Percentiles rank a stretch among this genome's conserved stretches.
These are phyloP conservation scores for Populus deltoides DNA, from an alignment of 345 rosid genomes.

Conservation along the genomic window DNA sequence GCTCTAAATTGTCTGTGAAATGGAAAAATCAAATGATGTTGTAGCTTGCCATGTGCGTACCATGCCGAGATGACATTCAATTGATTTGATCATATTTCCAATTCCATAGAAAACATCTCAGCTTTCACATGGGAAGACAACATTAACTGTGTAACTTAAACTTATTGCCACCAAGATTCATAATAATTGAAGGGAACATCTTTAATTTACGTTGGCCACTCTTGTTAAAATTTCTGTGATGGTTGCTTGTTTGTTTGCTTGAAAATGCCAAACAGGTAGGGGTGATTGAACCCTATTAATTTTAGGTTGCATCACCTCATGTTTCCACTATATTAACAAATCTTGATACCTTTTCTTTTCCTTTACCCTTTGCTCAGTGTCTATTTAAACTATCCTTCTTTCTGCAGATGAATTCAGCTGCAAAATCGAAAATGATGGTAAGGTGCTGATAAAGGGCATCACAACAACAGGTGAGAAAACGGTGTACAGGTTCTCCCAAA, in stretches of 20 bases:
- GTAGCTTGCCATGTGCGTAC: neutral
- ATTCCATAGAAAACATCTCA: neutral
- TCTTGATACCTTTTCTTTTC: neutral
- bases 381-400: neutral
- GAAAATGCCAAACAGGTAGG: too few relatives aligned
- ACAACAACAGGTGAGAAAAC: slow-evolving; percentile 64
- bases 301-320: neutral
- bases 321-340: neutral
- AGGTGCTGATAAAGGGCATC: slow-evolving; percentile 51
- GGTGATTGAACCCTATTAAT: neutral
- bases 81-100: neutral
- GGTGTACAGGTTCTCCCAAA: slow-evolving; percentile 43
- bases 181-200: too few relatives aligned
- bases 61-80: neutral
- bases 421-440: slow-evolving; percentile 52
- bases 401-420: slow-evolving; percentile 70
- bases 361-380: neutral
- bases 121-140: neutral
- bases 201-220: too few relatives aligned
- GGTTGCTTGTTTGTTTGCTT: too few relatives aligned
- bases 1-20: neutral
- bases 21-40: neutral
- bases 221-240: too few relatives aligned
- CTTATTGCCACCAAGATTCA: too few relatives aligned
- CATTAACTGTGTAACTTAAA: too few relatives aligned